Evolutionary conservation across 108 stramenopile genomes (phyloP).

Genomic region (Hondaea fermentalgiana): DNA sequence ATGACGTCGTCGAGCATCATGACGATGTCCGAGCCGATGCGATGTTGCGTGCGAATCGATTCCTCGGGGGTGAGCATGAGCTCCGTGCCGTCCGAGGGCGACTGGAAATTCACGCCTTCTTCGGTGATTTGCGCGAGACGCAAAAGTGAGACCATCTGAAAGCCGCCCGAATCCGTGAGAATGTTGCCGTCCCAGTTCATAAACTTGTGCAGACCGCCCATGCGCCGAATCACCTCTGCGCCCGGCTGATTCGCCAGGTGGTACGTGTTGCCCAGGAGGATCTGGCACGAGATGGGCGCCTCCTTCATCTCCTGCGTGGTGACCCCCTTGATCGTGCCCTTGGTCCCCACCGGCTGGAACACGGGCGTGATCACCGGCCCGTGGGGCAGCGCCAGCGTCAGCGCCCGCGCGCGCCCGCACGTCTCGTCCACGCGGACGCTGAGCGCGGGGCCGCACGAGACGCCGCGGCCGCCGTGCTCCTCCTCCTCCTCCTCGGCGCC

Average conservation of each 20-base stretch:
- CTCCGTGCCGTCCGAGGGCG: slow-evolving; percentile 54
- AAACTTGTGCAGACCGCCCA: slow-evolving; percentile 80
- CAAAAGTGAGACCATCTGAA: slow-evolving; percentile 94
- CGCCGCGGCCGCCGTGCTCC: too few relatives aligned
- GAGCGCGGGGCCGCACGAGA: slow-evolving; percentile 7
- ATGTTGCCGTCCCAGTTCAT: slow-evolving; percentile 67
- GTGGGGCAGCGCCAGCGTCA: slow-evolving; percentile 48
- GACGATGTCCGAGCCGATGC: slow-evolving; percentile 90
- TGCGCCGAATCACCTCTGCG: slow-evolving; percentile 45
- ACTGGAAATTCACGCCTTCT: slow-evolving; percentile 87
- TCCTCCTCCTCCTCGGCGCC: too few relatives aligned
- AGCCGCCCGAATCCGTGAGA: slow-evolving; percentile 91
- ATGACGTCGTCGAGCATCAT: slow-evolving; percentile 98
- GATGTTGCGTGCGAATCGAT: slow-evolving; percentile 79
- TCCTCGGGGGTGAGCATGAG: slow-evolving; percentile 88
- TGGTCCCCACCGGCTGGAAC: slow-evolving; percentile 99
- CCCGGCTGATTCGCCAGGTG: slow-evolving; percentile 87
- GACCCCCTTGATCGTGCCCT: slow-evolving; percentile 85
- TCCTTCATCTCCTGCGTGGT: slow-evolving; percentile 59
- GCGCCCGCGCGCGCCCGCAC: slow-evolving; percentile 36
- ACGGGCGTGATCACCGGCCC: slow-evolving; percentile 78
- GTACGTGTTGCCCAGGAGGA: slow-evolving; percentile 93
- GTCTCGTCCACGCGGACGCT: slow-evolving; percentile 43
- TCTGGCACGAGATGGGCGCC: slow-evolving; percentile 51
- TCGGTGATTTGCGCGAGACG: slow-evolving; percentile 84